Evolutionary conservation across 805 yeast genomes (phyloP), one percentile per base, ranked within the genome.

Genomic region (Pichia exigua): DNA sequence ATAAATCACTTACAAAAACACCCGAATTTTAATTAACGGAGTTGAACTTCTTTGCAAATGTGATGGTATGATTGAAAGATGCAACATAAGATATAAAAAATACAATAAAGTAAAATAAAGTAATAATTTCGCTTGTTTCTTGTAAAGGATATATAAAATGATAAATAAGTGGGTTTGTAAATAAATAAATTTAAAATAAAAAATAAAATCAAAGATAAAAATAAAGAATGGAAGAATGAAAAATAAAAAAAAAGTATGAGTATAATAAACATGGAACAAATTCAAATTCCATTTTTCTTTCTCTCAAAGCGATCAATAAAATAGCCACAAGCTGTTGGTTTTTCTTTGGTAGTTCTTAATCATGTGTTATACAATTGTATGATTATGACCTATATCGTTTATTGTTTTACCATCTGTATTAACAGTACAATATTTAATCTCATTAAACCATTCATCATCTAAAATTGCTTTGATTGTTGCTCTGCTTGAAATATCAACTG

Each of bases 361-460:
- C 10, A n/a, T 35, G 20, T n/a, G 4, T 20, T 35, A 58, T 35
- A 57, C 77, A 50, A 74, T 58, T 2, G 79, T 77, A 61, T 80
- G 84, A 24, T 66, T 65, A 61, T 79, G 84, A 18, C 77, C 72
- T 8, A 76, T 72, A 9, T 77, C 79, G 53, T 69, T 66, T 11
- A 75, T 57, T 1, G 73, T 61, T 26, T 61, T 58, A 13, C 73
- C 75, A 48, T 72, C 70, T 2, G 59, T 64, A 56, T 71, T 75
- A 28, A 67, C 61, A 4, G 91, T 83, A 66, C 94, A 86, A 59
- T 76, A 74, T 46, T 73, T 69, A 53, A 87, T 85, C 30, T 76
- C 77, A 30, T 65, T 61, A 51, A 86, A 82, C 94, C 94, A 87
- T 46, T 78, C 85, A 65, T 87, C 94, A 24, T 70, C 67, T 54